Percentiles rank a stretch among this genome's conserved stretches.
These are phyloP conservation scores for Aquanectria penicillioides DNA, from an alignment of 2,329 filamentous ascomycete genomes.

Conservation along the genomic window DNA sequence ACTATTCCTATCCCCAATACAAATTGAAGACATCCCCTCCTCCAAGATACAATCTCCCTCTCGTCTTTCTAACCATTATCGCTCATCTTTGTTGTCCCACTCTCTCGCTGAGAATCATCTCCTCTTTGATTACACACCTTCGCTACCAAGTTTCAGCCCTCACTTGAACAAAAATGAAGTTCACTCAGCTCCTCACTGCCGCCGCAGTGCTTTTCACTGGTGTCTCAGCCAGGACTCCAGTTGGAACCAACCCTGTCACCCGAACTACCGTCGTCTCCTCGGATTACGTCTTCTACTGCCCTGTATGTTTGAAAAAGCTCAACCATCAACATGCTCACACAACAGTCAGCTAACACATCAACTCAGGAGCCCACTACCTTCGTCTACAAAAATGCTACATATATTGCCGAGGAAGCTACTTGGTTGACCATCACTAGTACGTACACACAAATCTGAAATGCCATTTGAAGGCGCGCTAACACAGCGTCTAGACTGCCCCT, in stretches of 20 bases:
- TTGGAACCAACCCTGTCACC: slow-evolving; percentile 9
- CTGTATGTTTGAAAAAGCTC: slow-evolving; percentile 44
- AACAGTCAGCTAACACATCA: background rate
- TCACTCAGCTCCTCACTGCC: background rate
- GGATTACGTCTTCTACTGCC: slow-evolving; percentile 55
- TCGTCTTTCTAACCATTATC: background rate
- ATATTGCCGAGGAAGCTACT: slow-evolving; percentile 54
- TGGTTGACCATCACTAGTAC: slow-evolving; percentile 58
- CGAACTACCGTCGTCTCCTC: slow-evolving; percentile 52
- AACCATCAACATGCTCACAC: no score
- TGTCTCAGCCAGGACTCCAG: slow-evolving; percentile 2
- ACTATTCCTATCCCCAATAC: no score
- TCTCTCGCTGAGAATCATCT: background rate
- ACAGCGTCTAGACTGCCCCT: slow-evolving; percentile 54
- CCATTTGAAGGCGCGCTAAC: slow-evolving; percentile 32
- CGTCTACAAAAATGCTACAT: slow-evolving; percentile 53
- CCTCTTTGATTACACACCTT: background rate
- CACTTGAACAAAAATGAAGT: slow-evolving; percentile 8
- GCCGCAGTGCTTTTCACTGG: slow-evolving; percentile 11
- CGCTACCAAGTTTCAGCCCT: background rate
- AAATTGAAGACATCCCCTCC: no score
- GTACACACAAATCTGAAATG: slow-evolving; percentile 19
- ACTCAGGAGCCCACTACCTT: slow-evolving; percentile 46
- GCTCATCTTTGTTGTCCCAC: background rate
- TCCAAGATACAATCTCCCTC: no score